Conservation (phyloP, 2,329 filamentous ascomycete genomes). For the Diaporthe eres region DNA sequence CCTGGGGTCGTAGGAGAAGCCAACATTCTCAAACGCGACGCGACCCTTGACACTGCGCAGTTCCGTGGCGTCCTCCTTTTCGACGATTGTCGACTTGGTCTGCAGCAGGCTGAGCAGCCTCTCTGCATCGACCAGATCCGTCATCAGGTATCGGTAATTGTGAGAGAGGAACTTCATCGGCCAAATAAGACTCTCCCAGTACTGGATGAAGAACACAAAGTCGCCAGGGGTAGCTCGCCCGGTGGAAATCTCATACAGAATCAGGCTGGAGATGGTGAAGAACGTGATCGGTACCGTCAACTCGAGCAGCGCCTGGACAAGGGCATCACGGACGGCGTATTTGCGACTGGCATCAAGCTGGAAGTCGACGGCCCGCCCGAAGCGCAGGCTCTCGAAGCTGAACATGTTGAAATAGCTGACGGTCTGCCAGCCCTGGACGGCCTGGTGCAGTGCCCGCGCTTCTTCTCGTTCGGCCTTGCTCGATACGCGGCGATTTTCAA, state of each 20-base stretch:
- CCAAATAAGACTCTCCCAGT: constrained; percentile 28
- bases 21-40: constrained; percentile 68
- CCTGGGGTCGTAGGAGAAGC: constrained; percentile 68
- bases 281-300: constrained; percentile 2
- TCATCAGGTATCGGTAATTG: constrained; percentile 25
- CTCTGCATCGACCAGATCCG: constrained; percentile 73
- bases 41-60: constrained; percentile 62
- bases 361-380: constrained; percentile 46
- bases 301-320: constrained; percentile 5
- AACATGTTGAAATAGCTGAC: constrained; percentile 57
- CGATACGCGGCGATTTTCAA: constrained; percentile 53
- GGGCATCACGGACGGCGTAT: constrained; percentile 5
- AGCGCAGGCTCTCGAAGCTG: constrained; percentile 45
- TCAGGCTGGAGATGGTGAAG: constrained; percentile 9
- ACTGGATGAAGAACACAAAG: constrained; percentile 37
- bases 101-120: constrained; percentile 70
- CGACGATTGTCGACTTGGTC: constrained; percentile 68
- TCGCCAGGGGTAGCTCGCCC: constrained; percentile 20
- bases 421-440: constrained; percentile 72
- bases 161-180: constrained; percentile 30
- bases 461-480: constrained; percentile 62
- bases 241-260: neutral
- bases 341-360: constrained; percentile 41
- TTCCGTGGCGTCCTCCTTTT: constrained; percentile 59
- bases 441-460: constrained; percentile 69